Evolutionary conservation across 169 alveolate genomes (phyloP).

Genomic region (Plasmodium relictum): DNA sequence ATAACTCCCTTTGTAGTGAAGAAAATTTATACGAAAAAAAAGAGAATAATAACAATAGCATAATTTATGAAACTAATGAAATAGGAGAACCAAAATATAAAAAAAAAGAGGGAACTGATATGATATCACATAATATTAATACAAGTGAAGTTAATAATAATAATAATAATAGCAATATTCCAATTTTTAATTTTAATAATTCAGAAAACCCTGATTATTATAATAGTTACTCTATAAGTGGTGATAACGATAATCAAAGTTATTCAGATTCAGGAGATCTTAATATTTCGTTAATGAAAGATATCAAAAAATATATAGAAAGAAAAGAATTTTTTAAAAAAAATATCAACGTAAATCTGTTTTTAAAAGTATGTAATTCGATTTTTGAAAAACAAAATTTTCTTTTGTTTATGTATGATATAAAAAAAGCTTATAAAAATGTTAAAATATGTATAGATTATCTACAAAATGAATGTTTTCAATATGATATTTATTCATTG

Average conservation of each 20-base stretch:
- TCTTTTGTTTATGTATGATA: conserved; percentile 30
- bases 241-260: background rate
- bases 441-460: conserved; percentile 27
- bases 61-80: no score
- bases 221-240: background rate
- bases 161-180: background rate
- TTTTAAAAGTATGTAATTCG: conserved; percentile 27
- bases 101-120: no score
- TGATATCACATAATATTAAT: no score
- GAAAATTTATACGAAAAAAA: background rate
- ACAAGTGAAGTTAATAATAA: background rate
- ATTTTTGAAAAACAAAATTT: conserved; percentile 28
- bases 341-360: conserved; percentile 6
- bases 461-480: conserved; percentile 26
- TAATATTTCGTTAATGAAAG: conserved; percentile 19
- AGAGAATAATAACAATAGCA: no score
- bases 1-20: conserved; percentile 14
- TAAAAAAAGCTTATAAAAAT: conserved; percentile 29
- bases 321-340: conserved; percentile 47
- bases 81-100: no score
- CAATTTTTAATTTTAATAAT: background rate
- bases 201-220: background rate
- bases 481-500: conserved; percentile 12
- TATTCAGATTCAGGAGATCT: background rate
- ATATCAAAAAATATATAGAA: conserved; percentile 41